These are phyloP conservation scores for Arthrobotrys sinensis DNA, from an alignment of 2,329 filamentous ascomycete species.

Conservation along the genomic window DNA sequence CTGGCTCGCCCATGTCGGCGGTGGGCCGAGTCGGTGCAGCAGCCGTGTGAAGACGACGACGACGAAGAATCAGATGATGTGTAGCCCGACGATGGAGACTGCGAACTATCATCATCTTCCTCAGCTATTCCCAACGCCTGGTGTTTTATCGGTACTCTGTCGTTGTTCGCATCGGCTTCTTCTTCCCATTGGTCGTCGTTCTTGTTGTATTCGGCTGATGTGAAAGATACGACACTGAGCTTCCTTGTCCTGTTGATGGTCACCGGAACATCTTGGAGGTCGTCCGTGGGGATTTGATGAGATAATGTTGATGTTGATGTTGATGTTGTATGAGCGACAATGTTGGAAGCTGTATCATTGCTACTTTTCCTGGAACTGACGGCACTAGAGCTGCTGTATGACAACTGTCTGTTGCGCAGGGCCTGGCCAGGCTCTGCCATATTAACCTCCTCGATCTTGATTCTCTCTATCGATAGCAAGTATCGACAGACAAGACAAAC, in stretches of 20 bases:
- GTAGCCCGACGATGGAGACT: conserved; percentile 38
- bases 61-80: conserved; percentile 36
- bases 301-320: neutral
- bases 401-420: conserved; percentile 31
- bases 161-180: conserved; percentile 3
- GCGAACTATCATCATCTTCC: conserved; percentile 9
- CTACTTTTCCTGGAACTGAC: conserved; percentile 35
- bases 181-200: conserved; percentile 45
- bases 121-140: neutral
- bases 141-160: neutral
- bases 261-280: neutral
- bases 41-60: conserved; percentile 23
- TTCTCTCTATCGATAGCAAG: conserved; percentile 14
- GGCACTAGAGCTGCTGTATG: conserved; percentile 46
- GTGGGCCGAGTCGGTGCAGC: conserved; percentile 7
- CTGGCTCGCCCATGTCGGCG: conserved; percentile 8
- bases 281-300: neutral
- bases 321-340: neutral
- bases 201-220: conserved; percentile 51
- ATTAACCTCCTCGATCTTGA: neutral
- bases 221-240: conserved; percentile 56
- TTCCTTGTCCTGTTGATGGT: conserved; percentile 41
- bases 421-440: conserved; percentile 31
- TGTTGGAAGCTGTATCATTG: conserved; percentile 26
- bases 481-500: conserved; percentile 1